Conservation (phyloP, 148 eudicot genomes). For the Suaeda aralocaspica region DNA sequence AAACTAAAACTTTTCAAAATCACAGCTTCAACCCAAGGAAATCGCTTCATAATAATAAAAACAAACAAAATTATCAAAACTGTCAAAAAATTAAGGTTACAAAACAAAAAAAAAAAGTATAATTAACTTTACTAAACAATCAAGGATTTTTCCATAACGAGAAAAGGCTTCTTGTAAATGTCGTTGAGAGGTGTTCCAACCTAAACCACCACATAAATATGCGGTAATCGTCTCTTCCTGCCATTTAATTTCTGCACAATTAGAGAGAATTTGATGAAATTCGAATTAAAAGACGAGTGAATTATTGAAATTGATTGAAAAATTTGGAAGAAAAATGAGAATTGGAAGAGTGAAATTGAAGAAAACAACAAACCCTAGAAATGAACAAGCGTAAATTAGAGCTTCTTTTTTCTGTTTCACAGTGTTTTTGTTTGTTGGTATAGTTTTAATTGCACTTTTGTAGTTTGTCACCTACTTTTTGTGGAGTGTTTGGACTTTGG, state of each 20-base stretch:
- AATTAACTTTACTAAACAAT: constrained; percentile 34
- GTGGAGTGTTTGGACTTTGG: too few species aligned
- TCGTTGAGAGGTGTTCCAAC: constrained; percentile 48
- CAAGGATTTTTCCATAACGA: constrained; percentile 47
- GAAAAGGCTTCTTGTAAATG: constrained; percentile 37
- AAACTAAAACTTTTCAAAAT: background rate
- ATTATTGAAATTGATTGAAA: too few species aligned
- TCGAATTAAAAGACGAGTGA: too few species aligned
- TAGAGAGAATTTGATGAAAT: too few species aligned
- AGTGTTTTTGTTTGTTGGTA: too few species aligned
- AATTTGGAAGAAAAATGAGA: too few species aligned
- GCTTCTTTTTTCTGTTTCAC: too few species aligned
- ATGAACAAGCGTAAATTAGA: too few species aligned
- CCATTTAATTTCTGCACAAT: constrained; percentile 21
- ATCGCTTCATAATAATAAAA: background rate
- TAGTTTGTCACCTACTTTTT: too few species aligned
- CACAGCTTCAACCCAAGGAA: background rate
- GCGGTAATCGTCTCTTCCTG: constrained; percentile 43
- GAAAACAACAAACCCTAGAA: too few species aligned
- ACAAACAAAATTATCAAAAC: background rate
- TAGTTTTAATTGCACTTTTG: too few species aligned
- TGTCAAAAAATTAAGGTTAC: background rate
- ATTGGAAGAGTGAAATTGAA: too few species aligned
- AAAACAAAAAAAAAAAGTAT: background rate
- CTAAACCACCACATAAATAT: constrained; percentile 50